Conservation (phyloP, 148 eudicot species). For the Chenopodium formosanum region DNA sequence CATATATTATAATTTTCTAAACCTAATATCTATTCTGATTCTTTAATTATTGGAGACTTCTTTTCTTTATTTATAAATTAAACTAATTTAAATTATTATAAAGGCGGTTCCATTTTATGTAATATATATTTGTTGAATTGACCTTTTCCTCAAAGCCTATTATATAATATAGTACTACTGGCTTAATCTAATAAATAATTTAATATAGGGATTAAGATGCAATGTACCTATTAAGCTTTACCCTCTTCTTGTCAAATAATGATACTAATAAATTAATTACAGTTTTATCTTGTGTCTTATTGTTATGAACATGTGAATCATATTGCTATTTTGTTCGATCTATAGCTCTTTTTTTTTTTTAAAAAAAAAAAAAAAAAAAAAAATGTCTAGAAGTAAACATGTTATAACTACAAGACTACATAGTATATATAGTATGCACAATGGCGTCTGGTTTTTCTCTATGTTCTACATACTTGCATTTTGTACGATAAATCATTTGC, state of each 20-base stretch:
- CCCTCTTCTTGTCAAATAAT: not conserved
- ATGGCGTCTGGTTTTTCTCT: too few relatives aligned
- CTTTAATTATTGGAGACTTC: constrained; percentile 26
- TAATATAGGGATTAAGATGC: not conserved
- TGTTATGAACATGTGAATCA: not conserved
- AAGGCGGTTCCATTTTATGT: not conserved
- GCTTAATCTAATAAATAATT: not conserved
- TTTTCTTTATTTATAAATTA: not conserved
- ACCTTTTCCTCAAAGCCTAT: constrained; percentile 7
- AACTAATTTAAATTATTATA: not conserved
- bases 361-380: too few relatives aligned
- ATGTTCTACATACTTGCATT: too few relatives aligned
- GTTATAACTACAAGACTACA: too few relatives aligned
- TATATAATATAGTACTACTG: not conserved
- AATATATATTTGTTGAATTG: constrained; percentile 19
- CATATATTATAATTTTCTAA: not conserved
- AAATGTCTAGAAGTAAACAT: too few relatives aligned
- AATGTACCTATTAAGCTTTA: not conserved
- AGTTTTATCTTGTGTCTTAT: not conserved
- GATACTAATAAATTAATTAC: not conserved
- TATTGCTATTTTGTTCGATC: too few relatives aligned
- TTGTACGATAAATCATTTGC: too few relatives aligned
- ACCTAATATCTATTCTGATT: not conserved
- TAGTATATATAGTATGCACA: too few relatives aligned
- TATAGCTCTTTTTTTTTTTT: not conserved